phyloP scores from a whole-genome alignment of 176 grass and related monocot species.

The Chrysopogon serrulatus region DNA sequence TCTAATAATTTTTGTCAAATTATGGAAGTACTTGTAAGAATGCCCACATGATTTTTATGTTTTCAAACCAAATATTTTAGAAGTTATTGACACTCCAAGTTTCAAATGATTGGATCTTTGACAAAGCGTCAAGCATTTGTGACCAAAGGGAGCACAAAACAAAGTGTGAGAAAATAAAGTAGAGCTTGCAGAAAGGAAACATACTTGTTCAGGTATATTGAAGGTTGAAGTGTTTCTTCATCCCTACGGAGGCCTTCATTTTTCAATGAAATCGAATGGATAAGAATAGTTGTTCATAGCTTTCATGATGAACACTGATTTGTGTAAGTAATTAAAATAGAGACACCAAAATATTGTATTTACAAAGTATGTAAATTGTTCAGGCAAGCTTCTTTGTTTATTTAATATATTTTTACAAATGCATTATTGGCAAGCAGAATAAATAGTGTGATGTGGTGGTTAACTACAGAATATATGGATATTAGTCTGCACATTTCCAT shows the following conservation, averaged over 20 bases:
- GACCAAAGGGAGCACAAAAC: background rate
- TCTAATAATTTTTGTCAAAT: background rate
- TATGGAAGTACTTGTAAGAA: background rate
- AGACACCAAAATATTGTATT: background rate
- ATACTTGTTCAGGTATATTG: constrained; percentile 96
- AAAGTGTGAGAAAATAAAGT: background rate
- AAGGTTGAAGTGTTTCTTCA: constrained; percentile 93
- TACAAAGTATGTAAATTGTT: background rate
- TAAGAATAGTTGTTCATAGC: constrained; percentile 23
- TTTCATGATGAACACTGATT: background rate
- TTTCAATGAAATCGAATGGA: constrained; percentile 37
- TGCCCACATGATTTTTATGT: background rate
- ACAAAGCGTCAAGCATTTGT: background rate
- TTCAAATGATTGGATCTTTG: background rate
- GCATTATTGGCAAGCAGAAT: background rate
- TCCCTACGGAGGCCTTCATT: constrained; percentile 83
- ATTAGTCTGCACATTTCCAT: background rate
- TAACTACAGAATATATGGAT: background rate
- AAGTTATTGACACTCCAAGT: background rate
- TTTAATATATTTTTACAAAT: background rate
- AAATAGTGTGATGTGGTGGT: background rate
- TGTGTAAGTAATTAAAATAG: constrained; percentile 6
- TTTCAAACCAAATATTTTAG: background rate
- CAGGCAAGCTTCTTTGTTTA: background rate
- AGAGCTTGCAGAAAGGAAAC: constrained; percentile 25